Percentiles rank a stretch among this genome's conserved stretches.
phyloP scores from a whole-genome alignment of 2,329 filamentous ascomycete genomes.

The Cercospora sp. region DNA sequence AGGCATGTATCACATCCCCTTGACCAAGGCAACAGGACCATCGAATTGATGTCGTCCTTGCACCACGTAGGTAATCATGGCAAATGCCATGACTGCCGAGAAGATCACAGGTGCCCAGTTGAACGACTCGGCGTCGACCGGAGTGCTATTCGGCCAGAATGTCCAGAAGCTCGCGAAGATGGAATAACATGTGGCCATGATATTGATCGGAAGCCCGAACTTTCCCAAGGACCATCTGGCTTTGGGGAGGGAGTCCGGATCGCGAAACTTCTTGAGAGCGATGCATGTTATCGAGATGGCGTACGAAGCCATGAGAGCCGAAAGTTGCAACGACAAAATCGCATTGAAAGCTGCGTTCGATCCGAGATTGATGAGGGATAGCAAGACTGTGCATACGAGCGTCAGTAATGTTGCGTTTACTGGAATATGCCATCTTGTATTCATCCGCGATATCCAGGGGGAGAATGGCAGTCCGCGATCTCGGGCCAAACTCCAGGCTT shows the following conservation, averaged over 20 bases:
- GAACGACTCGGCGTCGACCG: conserved; percentile 19
- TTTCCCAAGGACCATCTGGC: conserved; percentile 30
- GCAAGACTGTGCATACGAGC: conserved; percentile 19
- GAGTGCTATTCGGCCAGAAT: conserved; percentile 26
- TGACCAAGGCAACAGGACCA: conserved; percentile 25
- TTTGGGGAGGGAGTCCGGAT: conserved; percentile 25
- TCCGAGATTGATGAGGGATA: conserved; percentile 27
- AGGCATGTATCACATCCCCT: conserved; percentile 13
- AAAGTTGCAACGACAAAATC: conserved; percentile 24
- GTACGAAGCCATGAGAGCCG: conserved; percentile 28
- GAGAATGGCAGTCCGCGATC: conserved; percentile 24
- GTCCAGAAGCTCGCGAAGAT: conserved; percentile 27
- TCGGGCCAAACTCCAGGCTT: conserved; percentile 26
- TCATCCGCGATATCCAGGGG: conserved; percentile 24
- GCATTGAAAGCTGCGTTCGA: conserved; percentile 28
- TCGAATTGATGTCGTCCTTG: conserved; percentile 25
- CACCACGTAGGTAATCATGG: conserved; percentile 25
- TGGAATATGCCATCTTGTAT: conserved; percentile 22
- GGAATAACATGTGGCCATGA: conserved; percentile 20
- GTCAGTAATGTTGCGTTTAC: conserved; percentile 26
- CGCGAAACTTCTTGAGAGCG: conserved; percentile 22
- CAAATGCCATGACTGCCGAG: conserved; percentile 19
- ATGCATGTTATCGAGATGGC: conserved; percentile 28
- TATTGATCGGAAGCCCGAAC: conserved; percentile 20
- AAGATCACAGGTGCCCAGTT: conserved; percentile 29